phyloP scores from a whole-genome alignment of 495 filamentous ascomycete genomes.

The Penicillium turbatum region DNA sequence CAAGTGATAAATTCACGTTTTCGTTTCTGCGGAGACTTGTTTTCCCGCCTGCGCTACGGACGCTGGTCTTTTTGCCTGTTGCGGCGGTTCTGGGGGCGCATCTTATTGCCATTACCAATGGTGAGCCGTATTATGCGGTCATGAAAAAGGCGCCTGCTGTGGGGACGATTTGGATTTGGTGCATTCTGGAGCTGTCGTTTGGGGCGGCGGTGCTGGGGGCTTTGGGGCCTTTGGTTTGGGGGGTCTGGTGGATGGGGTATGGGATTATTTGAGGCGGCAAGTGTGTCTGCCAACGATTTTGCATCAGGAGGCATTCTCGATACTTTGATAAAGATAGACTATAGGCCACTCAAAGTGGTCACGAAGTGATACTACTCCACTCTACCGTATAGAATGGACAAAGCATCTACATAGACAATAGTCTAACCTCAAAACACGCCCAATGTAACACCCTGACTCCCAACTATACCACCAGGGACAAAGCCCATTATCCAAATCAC shows the following conservation, averaged over 20 bases:
- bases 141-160: constrained; percentile 89
- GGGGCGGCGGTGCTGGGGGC: constrained; percentile 54
- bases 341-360: too few relatives aligned
- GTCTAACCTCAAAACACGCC: background rate
- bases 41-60: constrained; percentile 35
- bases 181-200: constrained; percentile 80
- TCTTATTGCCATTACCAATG: constrained; percentile 76
- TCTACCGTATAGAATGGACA: background rate
- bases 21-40: constrained; percentile 32
- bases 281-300: too few relatives aligned
- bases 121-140: constrained; percentile 71
- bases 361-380: too few relatives aligned
- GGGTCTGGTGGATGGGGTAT: constrained; percentile 68
- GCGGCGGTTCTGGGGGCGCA: constrained; percentile 69
- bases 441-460: too few relatives aligned
- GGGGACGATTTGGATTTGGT: constrained; percentile 94
- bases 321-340: too few relatives aligned
- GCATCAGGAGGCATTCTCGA: too few relatives aligned
- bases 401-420: background rate
- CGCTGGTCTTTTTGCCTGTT: constrained; percentile 38
- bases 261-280: constrained; percentile 32
- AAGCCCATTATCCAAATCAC: background rate
- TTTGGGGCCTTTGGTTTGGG: constrained; percentile 55
- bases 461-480: background rate
- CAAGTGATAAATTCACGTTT: constrained; percentile 28